These are phyloP conservation scores for Epichloe typhina DNA, from an alignment of 2,329 filamentous ascomycete genomes.

Conservation along the genomic window DNA sequence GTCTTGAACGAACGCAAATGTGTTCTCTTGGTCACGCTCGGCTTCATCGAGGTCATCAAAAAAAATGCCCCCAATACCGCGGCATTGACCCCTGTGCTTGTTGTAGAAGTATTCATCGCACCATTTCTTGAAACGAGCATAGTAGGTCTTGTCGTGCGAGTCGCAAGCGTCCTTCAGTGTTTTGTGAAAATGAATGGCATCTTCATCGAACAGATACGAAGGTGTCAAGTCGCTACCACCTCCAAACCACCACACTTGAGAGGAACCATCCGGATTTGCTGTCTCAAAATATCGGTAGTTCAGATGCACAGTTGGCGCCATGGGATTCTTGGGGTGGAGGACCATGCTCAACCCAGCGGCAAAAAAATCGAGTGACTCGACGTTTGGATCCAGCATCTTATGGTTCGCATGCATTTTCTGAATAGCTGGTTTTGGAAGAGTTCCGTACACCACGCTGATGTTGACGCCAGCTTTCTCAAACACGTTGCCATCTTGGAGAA, in stretches of 20 bases:
- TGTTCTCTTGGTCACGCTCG: conserved; percentile 75
- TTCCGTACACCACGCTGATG: conserved; percentile 88
- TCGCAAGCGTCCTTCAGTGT: conserved; percentile 90
- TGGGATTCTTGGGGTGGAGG: conserved; percentile 85
- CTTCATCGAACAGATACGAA: conserved; percentile 89
- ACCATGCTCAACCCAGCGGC: conserved; percentile 88
- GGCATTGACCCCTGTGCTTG: conserved; percentile 75
- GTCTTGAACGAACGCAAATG: conserved; percentile 81
- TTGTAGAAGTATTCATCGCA: conserved; percentile 96
- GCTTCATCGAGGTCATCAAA: conserved; percentile 91
- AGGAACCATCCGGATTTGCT: conserved; percentile 65
- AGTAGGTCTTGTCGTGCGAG: conserved; percentile 83
- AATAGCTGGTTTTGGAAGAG: conserved; percentile 74
- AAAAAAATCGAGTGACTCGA: conserved; percentile 86
- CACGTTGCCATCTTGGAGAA: conserved; percentile 88
- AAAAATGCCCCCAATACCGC: conserved; percentile 92
- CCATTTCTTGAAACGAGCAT: conserved; percentile 92
- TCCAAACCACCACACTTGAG: conserved; percentile 94
- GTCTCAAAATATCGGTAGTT: conserved; percentile 99
- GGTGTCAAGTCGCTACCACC: conserved; percentile 91
- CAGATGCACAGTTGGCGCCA: conserved; percentile 93
- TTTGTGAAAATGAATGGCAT: conserved; percentile 91
- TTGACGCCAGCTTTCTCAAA: conserved; percentile 98
- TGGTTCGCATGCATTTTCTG: conserved; percentile 90
- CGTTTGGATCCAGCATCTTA: conserved; percentile 68